Conservation (phyloP, 2,329 filamentous ascomycete genomes). For the Pseudomassariella vexata region DNA sequence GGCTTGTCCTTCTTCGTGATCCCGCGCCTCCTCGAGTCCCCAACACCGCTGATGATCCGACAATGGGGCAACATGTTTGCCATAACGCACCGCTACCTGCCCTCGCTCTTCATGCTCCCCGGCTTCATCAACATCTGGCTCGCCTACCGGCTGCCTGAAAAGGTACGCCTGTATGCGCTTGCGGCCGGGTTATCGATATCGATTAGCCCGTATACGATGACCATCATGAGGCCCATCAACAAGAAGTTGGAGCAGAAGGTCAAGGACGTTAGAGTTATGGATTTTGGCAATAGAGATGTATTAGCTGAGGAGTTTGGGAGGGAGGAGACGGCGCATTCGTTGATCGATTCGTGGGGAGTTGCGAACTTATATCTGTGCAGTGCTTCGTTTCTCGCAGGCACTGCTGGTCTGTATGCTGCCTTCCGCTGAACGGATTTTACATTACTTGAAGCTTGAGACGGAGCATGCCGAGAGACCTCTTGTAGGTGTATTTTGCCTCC, state of each 20-base stretch:
- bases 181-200: slow-evolving; percentile 38
- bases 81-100: slow-evolving; percentile 31
- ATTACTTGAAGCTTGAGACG: no score
- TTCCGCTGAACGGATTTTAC: no score
- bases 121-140: slow-evolving; percentile 38
- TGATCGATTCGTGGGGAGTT: slow-evolving; percentile 42
- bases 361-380: slow-evolving; percentile 61
- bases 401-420: slow-evolving; percentile 46
- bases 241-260: slow-evolving; percentile 38
- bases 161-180: slow-evolving; percentile 31
- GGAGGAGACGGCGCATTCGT: slow-evolving; percentile 9
- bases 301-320: slow-evolving; percentile 1
- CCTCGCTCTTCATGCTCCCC: slow-evolving; percentile 31
- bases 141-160: slow-evolving; percentile 27
- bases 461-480: no score
- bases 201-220: slow-evolving; percentile 46
- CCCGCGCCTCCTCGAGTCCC: slow-evolving; percentile 49
- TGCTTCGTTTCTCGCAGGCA: slow-evolving; percentile 30
- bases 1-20: slow-evolving; percentile 36
- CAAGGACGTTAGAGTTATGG: slow-evolving; percentile 28
- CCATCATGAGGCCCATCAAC: slow-evolving; percentile 41
- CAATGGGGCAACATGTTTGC: slow-evolving; percentile 46
- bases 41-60: slow-evolving; percentile 45
- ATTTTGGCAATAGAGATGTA: not conserved
- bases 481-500: no score